These are phyloP conservation scores for Fraxinus americana DNA, from an alignment of 257 asterid genomes.

Conservation along the genomic window DNA sequence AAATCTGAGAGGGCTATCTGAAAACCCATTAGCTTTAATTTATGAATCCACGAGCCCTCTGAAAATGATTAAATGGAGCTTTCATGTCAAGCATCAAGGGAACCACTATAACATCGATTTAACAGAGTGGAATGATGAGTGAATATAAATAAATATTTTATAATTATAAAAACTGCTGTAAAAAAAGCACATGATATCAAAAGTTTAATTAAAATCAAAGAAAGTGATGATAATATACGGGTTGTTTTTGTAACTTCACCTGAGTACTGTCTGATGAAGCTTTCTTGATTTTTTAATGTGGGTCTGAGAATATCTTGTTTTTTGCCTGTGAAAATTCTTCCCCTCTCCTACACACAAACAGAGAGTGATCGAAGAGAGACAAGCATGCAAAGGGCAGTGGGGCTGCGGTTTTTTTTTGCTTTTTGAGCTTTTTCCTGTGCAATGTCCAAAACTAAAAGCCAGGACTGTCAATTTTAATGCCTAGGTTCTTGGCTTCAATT, in stretches of 20 bases:
- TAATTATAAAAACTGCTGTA: constrained; percentile 23
- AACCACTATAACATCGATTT: constrained; percentile 64
- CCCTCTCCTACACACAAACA: neutral
- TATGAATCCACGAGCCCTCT: constrained; percentile 29
- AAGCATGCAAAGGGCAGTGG: constrained; percentile 64
- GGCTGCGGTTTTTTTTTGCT: constrained; percentile 27
- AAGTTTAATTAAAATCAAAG: constrained; percentile 20
- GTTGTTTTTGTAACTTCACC: constrained; percentile 41
- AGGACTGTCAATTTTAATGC: constrained; percentile 31
- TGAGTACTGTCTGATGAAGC: constrained; percentile 15
- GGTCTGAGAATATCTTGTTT: neutral
- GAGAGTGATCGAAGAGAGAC: constrained; percentile 26
- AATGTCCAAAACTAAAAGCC: constrained; percentile 21
- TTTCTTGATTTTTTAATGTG: constrained; percentile 27
- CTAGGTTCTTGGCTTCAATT: constrained; percentile 16
- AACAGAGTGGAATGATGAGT: constrained; percentile 64
- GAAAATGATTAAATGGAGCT: constrained; percentile 68
- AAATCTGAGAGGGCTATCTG: constrained; percentile 28
- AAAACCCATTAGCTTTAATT: constrained; percentile 27
- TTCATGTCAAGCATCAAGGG: constrained; percentile 89
- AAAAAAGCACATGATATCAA: constrained; percentile 37
- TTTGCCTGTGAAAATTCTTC: constrained; percentile 3
- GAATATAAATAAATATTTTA: constrained; percentile 10
- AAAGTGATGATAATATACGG: constrained; percentile 22
- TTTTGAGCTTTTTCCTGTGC: constrained; percentile 30